Evolutionary conservation across 257 asterid genomes (phyloP).

Genomic region (Gardenia jasminoides): DNA sequence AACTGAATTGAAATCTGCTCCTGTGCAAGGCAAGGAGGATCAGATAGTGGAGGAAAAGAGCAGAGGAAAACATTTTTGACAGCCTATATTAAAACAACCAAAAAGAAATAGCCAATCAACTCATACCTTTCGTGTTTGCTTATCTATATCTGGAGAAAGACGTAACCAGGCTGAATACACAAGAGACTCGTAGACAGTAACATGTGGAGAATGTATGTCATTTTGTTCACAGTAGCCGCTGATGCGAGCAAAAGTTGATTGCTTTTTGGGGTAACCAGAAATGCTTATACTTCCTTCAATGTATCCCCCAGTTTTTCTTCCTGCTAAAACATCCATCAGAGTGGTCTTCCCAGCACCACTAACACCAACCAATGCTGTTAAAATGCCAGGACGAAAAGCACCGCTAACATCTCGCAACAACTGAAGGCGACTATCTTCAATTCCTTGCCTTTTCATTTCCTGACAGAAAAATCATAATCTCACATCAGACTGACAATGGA

Average conservation of each 20-base stretch:
- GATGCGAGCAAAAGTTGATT: conserved; percentile 77
- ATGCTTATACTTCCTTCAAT: conserved; percentile 72
- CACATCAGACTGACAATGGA: not conserved
- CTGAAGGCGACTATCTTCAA: conserved; percentile 71
- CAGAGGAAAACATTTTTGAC: not conserved
- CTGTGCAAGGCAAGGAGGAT: not conserved
- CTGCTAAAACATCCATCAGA: conserved; percentile 87
- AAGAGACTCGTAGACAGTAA: conserved; percentile 79
- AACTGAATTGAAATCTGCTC: not conserved
- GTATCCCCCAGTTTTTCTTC: conserved; percentile 77
- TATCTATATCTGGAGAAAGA: conserved; percentile 65
- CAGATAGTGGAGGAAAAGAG: not conserved
- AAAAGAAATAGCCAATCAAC: not conserved
- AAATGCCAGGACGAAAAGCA: conserved; percentile 83
- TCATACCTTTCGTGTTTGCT: conserved; percentile 50
- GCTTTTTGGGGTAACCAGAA: conserved; percentile 87
- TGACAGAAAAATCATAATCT: conserved; percentile 23
- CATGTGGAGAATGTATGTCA: conserved; percentile 86
- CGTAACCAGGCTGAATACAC: conserved; percentile 91
- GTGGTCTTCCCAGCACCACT: conserved; percentile 97
- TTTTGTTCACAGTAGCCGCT: conserved; percentile 92
- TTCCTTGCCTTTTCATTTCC: conserved; percentile 79
- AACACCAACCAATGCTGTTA: conserved; percentile 83
- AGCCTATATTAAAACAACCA: not conserved
- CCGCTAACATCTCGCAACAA: conserved; percentile 75